A percentile compares a stretch with the other conserved stretches of the same genome.
phyloP scores from a whole-genome alignment of 2,329 filamentous ascomycete species.

The Cytospora mali region DNA sequence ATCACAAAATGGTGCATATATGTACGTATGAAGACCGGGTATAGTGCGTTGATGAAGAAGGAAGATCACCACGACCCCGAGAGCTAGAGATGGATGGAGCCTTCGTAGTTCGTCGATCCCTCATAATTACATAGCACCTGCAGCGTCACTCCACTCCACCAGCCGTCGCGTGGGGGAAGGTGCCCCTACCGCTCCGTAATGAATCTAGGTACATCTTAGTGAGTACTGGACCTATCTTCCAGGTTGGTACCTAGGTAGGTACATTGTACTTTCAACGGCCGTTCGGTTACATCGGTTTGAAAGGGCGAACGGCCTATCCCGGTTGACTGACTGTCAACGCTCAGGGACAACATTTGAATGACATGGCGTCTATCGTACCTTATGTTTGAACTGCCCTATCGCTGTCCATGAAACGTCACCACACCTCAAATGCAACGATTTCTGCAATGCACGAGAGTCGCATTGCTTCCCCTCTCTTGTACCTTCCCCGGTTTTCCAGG shows the following conservation, averaged over 20 bases:
- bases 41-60: not conserved
- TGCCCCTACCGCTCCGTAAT: not conserved
- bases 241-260: not conserved
- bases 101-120: not conserved
- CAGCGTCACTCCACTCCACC: not conserved
- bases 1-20: not conserved
- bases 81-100: not conserved
- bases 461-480: not conserved
- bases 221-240: too few relatives aligned
- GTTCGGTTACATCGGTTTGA: not conserved
- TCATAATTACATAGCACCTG: not conserved
- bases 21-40: not conserved
- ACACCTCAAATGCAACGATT: not conserved
- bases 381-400: too few relatives aligned
- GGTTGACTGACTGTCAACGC: not conserved
- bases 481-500: not conserved
- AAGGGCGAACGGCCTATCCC: not conserved
- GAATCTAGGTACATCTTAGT: too few relatives aligned
- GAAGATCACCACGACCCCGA: not conserved
- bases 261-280: not conserved
- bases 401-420: too few relatives aligned
- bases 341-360: not conserved
- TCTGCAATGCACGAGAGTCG: not conserved
- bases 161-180: not conserved
- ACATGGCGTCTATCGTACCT: too few relatives aligned